Evolutionary conservation across 257 asterid genomes (phyloP), one percentile per base, ranked within the genome.

Genomic region (Parsonsia alboflavescens): DNA sequence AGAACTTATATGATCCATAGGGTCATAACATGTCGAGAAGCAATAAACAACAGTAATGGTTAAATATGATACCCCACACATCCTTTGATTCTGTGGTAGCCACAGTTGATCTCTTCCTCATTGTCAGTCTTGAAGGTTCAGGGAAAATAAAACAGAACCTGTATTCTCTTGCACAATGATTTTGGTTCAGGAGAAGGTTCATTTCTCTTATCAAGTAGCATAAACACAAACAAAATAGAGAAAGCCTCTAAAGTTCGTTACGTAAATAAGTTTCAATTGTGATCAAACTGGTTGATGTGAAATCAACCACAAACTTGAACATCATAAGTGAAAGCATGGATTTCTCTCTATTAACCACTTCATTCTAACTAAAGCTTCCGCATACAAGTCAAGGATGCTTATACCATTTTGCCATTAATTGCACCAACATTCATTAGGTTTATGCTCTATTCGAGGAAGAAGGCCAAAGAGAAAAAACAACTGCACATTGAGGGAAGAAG

Each of bases 41-140:
- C 11, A 26, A 36, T 64, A 45, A 64, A 63, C 19, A 72, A 41
- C 11, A 22, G 12, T 33, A 68, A 33, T 53, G 74, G 15, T 63
- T 22, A 36, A 6, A 22, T 64, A 21, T 64, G 74, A 15, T 84
- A 90, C 98, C 88, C 74, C 94, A n/a, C 24, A 81, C 87, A 3
- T 93, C 98, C 82, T 83, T 86, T 75, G 87, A 44, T 78, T 85
- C 92, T 75, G 82, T 77, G 53, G 87, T 89, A 61, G 89, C 81
- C 0, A 82, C 91, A 13, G 79, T 79, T 61, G 89, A 52, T 78
- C 98, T 80, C 80, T 79, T 85, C 86, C 98, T 86, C 46, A 89
- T 93, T 1, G 97, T 91, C 76, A 91, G 82, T 42, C 81, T 83
- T 71, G 85, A 81, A 68, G 97, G 98, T 78, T 81, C 91, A 4